Evolutionary conservation across 805 yeast species (phyloP).

Genomic region (Grigorovia yakushimaensis): DNA sequence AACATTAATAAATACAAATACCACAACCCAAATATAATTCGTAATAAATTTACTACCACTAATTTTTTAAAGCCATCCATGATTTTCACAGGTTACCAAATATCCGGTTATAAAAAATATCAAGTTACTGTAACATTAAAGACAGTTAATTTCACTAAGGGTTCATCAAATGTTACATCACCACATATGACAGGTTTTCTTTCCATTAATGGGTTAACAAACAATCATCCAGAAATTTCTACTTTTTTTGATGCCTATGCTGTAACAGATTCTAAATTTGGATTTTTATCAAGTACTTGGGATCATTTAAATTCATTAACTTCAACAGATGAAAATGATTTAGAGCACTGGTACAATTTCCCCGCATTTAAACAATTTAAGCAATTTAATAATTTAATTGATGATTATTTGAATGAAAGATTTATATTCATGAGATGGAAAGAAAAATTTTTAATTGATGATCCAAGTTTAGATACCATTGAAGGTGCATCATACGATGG

Average conservation of each 20-base stretch:
- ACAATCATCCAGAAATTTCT: slow-evolving; percentile 57
- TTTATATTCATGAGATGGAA: slow-evolving; percentile 89
- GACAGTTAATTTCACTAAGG: slow-evolving; percentile 40
- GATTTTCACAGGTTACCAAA: slow-evolving; percentile 28
- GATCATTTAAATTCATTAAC: slow-evolving; percentile 40
- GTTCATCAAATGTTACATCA: slow-evolving; percentile 1
- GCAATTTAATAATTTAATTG: slow-evolving; percentile 11
- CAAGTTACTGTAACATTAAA: slow-evolving; percentile 49
- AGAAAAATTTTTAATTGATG: slow-evolving; percentile 79
- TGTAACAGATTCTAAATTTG: slow-evolving; percentile 15
- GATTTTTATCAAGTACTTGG: slow-evolving; percentile 25
- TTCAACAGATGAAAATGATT: slow-evolving; percentile 47
- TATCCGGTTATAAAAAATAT: slow-evolving; percentile 30
- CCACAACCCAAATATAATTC: not conserved
- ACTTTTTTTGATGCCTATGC: slow-evolving; percentile 53
- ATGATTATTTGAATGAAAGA: slow-evolving; percentile 32
- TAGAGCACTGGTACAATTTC: slow-evolving; percentile 59
- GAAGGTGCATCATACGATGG: slow-evolving; percentile 81
- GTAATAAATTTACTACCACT: slow-evolving; percentile 3
- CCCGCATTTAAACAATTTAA: slow-evolving; percentile 32
- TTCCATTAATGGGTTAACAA: slow-evolving; percentile 59
- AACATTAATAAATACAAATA: not conserved
- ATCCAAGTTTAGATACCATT: slow-evolving; percentile 44
- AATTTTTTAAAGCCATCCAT: slow-evolving; percentile 22
- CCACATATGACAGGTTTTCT: slow-evolving; percentile 49